These are phyloP conservation scores for Leishmania aethiopica DNA, from an alignment of 208 protist genomes.

Conservation along the genomic window DNA sequence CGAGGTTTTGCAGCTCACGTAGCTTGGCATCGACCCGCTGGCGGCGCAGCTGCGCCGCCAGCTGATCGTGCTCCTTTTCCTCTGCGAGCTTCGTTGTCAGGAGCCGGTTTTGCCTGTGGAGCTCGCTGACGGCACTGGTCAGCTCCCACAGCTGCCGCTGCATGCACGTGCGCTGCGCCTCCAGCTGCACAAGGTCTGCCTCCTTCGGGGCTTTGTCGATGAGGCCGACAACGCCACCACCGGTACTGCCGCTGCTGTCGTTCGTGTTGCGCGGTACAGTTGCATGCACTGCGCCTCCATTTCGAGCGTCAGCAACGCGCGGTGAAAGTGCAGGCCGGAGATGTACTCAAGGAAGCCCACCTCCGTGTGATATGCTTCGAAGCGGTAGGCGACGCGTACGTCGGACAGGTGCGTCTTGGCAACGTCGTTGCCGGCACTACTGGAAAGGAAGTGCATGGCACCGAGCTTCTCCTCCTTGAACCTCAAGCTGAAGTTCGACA, in stretches of 20 bases:
- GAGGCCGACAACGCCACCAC: conserved; percentile 24
- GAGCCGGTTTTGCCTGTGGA: conserved; percentile 83
- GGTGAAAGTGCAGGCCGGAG: conserved; percentile 73
- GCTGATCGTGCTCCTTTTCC: conserved; percentile 67
- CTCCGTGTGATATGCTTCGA: conserved; percentile 91
- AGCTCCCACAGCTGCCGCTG: conserved; percentile 70
- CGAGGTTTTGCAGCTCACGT: conserved; percentile 27
- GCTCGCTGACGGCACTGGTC: conserved; percentile 44
- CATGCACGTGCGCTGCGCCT: conserved; percentile 66
- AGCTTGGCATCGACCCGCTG: conserved; percentile 39
- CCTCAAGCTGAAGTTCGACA: conserved; percentile 79
- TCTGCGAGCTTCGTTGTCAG: conserved; percentile 82
- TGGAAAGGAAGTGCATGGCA: conserved; percentile 86
- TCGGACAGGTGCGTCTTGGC: conserved; percentile 84
- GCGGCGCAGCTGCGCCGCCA: conserved; percentile 69
- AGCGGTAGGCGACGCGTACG: conserved; percentile 89
- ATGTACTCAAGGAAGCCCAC: conserved; percentile 85
- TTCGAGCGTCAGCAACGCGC: conserved; percentile 68
- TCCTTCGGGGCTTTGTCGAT: conserved; percentile 80
- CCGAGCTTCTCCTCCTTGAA: conserved; percentile 90
- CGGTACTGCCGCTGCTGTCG: conserved; percentile 3
- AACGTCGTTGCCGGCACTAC: conserved; percentile 87
- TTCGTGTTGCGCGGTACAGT: conserved; percentile 6
- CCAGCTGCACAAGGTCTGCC: conserved; percentile 64
- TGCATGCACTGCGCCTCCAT: conserved; percentile 59